Percentiles rank a stretch among this genome's conserved stretches.
These are phyloP conservation scores for Tulasnella sp. DNA, from an alignment of 768 basidiomycete species.

Conservation along the genomic window DNA sequence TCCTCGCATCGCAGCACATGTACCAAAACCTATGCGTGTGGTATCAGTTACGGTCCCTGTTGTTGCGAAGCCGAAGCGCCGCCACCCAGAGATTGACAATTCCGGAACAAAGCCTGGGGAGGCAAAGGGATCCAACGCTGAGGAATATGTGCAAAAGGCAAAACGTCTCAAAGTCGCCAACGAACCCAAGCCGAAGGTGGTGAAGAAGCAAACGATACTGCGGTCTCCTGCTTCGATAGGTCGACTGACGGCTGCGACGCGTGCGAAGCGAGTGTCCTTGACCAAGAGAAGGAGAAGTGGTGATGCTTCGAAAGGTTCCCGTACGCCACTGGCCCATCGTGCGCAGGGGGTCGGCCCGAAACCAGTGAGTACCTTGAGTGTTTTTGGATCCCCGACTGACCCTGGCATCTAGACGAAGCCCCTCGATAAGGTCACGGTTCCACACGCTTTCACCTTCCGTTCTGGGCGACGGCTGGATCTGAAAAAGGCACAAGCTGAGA, in stretches of 20 bases:
- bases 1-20: background rate
- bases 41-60: too few relatives aligned
- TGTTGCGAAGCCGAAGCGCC: background rate
- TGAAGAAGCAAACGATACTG: background rate
- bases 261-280: background rate
- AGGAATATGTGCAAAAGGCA: background rate
- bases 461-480: constrained; percentile 5
- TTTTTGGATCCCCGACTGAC: background rate
- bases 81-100: background rate
- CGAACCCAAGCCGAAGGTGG: background rate
- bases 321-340: background rate
- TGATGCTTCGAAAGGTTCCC: background rate
- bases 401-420: background rate
- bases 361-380: background rate
- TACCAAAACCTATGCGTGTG: background rate
- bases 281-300: background rate
- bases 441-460: constrained; percentile 7
- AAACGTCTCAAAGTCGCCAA: background rate
- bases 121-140: background rate
- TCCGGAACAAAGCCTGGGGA: background rate
- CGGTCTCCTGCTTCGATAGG: background rate
- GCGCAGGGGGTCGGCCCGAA: background rate
- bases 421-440: background rate
- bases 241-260: background rate
- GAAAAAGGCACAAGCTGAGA: constrained; percentile 3